Percentiles rank a stretch among this genome's conserved stretches.
phyloP scores from a whole-genome alignment of 2,329 filamentous ascomycete genomes.

The Diaporthe vaccinii region DNA sequence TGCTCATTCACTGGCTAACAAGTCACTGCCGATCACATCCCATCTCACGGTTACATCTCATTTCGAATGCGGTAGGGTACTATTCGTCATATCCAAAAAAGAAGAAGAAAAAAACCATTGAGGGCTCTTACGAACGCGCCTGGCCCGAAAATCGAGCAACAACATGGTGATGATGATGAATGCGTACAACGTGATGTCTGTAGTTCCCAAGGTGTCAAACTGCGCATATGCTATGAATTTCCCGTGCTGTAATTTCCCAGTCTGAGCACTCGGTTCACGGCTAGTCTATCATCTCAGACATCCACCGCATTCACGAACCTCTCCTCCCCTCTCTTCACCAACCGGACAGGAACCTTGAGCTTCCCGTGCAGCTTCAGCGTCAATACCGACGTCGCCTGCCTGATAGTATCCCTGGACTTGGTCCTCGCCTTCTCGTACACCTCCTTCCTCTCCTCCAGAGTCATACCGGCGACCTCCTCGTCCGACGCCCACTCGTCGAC shows the following conservation, averaged over 20 bases:
- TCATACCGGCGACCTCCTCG: constrained; percentile 67
- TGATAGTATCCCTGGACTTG: constrained; percentile 65
- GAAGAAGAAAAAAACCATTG: background rate
- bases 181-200: background rate
- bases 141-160: background rate
- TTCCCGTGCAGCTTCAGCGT: constrained; percentile 78
- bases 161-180: background rate
- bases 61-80: background rate
- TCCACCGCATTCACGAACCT: constrained; percentile 67
- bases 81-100: background rate
- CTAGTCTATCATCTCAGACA: background rate
- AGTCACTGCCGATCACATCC: background rate
- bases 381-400: constrained; percentile 71
- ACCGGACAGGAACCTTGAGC: constrained; percentile 72
- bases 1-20: background rate
- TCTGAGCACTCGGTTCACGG: background rate
- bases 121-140: background rate
- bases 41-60: background rate
- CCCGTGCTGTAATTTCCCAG: background rate
- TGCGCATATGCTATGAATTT: background rate
- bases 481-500: constrained; percentile 71
- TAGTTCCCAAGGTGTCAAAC: background rate
- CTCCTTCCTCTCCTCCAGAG: constrained; percentile 56
- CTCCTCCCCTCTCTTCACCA: constrained; percentile 79
- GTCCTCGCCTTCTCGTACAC: constrained; percentile 74